Base-by-base conservation (phyloP, 768 basidiomycete genomes). In the Galerina marginata region DNA sequence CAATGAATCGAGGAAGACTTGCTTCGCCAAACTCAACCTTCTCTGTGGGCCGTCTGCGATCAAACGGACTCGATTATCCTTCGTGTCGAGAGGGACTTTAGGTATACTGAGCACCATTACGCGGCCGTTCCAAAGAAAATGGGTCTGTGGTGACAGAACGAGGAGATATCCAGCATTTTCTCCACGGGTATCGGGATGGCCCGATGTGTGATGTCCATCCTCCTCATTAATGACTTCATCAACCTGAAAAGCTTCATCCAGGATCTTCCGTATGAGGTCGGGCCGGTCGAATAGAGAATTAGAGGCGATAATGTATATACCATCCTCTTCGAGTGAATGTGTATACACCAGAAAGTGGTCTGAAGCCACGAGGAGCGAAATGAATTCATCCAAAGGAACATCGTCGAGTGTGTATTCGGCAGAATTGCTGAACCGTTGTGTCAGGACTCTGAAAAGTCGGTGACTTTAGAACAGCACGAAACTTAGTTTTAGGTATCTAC, bases 301-400 rank as follows among this genome's bases (percentile, higher is more conserved):
- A 14, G 93, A 88, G 7, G 93, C 96, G 56, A 99, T 81, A 61
- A 99, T 87, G 71, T 98, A 99, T 10, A 90, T 86, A 4, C 94
- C 95, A n/a, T 96, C 90, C 66, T 90, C 88, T 73, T 96, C 95
- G 72, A 91, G 90, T 5, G 77, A 77, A 54, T 89, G 86, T 1
- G 96, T 97, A 74, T 97, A 96, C 46, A 99, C 92, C 58, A 99
- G 86, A 75, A 95, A 90, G 72, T 99, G 96, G 63, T 92, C 94
- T 6, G 93, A 89, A 36, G 89, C 86, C 20, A 92, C 87, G 7
- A 99, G 82, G 10, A 83, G 81, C 23, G 86, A 79, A 55, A 99
- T 91, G 73, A 96, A 91, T n/a, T 81, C 80, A 53, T 91, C 90
- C 59, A 96, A 77, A 44, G 89, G 81, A 39, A 89, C 77, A 56